Evolutionary conservation across 2,329 filamentous ascomycete genomes (phyloP), one percentile per base, ranked within the genome.

Genomic region (Colletotrichum incanum): DNA sequence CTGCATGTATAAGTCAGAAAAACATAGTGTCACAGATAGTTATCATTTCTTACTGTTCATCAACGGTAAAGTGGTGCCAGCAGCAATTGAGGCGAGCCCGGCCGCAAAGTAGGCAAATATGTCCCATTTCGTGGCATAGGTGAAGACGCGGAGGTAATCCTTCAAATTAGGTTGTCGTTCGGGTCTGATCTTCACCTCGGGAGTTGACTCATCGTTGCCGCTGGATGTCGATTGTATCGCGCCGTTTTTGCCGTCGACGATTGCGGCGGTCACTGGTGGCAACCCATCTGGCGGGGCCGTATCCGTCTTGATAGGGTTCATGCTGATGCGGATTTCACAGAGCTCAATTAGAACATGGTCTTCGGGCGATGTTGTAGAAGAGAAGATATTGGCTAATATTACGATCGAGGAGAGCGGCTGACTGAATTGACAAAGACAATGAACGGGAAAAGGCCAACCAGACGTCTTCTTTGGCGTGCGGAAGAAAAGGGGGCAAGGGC

Each of bases 41-140:
- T 37, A 3, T 31, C 11, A 90, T 82, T 16, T 90, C 84, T 65
- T 45, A 72, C 70, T 45, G 67, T 90, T 91, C 85, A 91, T 89
- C 59, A 91, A 75, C 0, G 89, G 89, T 58, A 91, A 78, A 1
- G 89, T 90, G 55, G 86, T 79, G 67, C 89, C 89, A 1, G 87
- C 84, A 28, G 85, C 88, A 12, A 88, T 82, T 20, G 87, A 87
- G 58, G 88, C 84, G 49, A 88, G 8, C 20, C 79, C 76, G 26
- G 86, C 88, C 8, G 81, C 78, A n/a, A 78, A 80, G 76, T 89
- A 86, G 47, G 88, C 80, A 43, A 85, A 71, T 54, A 84, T 83
- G 74, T 90, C 88, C 84, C 84, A 86, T 76, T 81, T 83, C n/a
- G 81, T 86, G 23, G 86, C 87, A 80, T 90, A 90, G 23, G 79